Conservation (phyloP, 225 moss, liverwort and hornwort genomes). For the Straminergon stramineum region DNA sequence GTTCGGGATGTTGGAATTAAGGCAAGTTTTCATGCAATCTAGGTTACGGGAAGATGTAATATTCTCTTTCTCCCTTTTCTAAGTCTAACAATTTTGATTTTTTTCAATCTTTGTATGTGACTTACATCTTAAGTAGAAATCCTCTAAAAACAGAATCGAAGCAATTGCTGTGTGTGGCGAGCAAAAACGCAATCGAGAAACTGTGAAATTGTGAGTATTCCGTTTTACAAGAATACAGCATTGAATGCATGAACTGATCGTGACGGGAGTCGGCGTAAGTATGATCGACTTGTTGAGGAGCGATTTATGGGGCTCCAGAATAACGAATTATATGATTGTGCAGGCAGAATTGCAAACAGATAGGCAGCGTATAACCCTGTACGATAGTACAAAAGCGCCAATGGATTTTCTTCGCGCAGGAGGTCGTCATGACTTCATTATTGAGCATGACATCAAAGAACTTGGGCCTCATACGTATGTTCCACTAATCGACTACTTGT, state of each 20-base stretch:
- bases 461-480: slow-evolving; percentile 91
- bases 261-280: background rate
- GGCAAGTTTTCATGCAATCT: slow-evolving; percentile 26
- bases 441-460: slow-evolving; percentile 99
- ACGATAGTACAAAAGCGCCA: slow-evolving; percentile 81
- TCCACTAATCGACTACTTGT: background rate
- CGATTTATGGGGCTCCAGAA: background rate
- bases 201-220: background rate
- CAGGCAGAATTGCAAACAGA: slow-evolving; percentile 82
- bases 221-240: background rate
- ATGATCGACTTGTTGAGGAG: background rate
- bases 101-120: background rate
- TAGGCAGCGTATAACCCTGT: slow-evolving; percentile 44
- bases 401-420: slow-evolving; percentile 82
- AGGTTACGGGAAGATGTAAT: background rate
- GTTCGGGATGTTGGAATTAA: slow-evolving; percentile 96
- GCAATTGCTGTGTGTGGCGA: background rate
- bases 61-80: too few species aligned
- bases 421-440: slow-evolving; percentile 95
- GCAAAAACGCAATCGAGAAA: background rate
- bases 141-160: background rate
- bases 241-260: background rate
- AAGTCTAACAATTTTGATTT: background rate
- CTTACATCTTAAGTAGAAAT: background rate
- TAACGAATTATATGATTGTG: background rate